phyloP scores from a whole-genome alignment of 169 alveolate species.

The Cryptosporidium ryanae region DNA sequence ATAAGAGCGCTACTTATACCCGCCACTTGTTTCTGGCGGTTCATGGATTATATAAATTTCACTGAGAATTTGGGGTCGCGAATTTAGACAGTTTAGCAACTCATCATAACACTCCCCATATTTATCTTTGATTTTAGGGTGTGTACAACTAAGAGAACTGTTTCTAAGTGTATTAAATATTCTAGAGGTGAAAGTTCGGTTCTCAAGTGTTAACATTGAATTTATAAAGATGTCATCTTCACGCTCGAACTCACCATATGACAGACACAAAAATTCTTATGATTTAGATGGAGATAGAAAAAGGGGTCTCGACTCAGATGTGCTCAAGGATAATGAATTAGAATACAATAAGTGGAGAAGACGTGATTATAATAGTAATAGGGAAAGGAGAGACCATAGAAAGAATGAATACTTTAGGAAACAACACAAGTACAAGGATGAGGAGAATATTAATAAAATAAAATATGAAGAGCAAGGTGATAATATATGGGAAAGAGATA shows the following conservation, averaged over 20 bases:
- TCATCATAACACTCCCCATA: conserved; percentile 1
- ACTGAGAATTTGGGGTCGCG: too few species aligned
- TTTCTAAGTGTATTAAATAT: too few species aligned
- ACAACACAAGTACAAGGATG: conserved; percentile 21
- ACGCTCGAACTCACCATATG: conserved; percentile 72
- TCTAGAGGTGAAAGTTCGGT: too few species aligned
- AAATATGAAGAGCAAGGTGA: conserved; percentile 33
- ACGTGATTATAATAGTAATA: conserved; percentile 35
- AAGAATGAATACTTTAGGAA: conserved; percentile 30
- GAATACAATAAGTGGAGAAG: conserved; percentile 31
- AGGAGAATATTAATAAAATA: conserved; percentile 2
- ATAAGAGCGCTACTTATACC: too few species aligned
- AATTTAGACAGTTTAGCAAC: neutral
- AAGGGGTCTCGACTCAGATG: conserved; percentile 26
- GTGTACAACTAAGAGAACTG: neutral
- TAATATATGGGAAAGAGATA: conserved; percentile 42
- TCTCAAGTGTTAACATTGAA: too few species aligned
- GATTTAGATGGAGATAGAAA: conserved; percentile 53
- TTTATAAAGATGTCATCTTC: conserved; percentile 55
- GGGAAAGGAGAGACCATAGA: neutral
- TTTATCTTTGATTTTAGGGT: neutral
- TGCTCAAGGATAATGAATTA: conserved; percentile 27
- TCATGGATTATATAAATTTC: too few species aligned
- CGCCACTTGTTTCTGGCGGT: too few species aligned
- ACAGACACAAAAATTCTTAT: conserved; percentile 26